Evolutionary conservation across 2,329 filamentous ascomycete species (phyloP), one percentile per base, ranked within the genome.

Genomic region (Shiraia sp.): DNA sequence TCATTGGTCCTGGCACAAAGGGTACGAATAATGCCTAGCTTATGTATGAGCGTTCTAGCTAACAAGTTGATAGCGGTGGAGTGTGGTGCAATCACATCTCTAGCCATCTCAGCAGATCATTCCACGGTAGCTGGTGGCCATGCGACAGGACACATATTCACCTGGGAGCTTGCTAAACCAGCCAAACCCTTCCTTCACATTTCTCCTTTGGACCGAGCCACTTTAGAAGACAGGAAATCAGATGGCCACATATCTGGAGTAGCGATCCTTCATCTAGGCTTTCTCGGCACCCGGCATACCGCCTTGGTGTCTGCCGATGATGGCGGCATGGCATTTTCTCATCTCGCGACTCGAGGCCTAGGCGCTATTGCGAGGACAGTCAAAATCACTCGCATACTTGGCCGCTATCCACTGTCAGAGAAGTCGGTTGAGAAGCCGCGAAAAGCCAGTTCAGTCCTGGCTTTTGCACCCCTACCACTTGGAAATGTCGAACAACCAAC

Each of bases 241-340:
- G 91, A 97, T 73, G 92, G 93, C 1, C 93, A 99, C 72, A 73
- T 93, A 14, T 79, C 83, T 5, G 87, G 86, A 46, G 83, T 85
- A 23, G 80, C 88, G 3, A 82, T 99, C 31, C 83, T 93, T 6
- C 91, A 99, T 68, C 72, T 99, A n/a, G 93, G 92, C 0, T 99
- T 99, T 64, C 76, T 99, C 5, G 93, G 92, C 6, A 96, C 89
- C 3, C 81, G 95, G 45, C 91, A 93, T 59, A 99, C 93, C 10
- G 93, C 95, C 3, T 77, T 99, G 4, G 91, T 97, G 9, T 99
- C 93, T 3, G 93, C 93, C 2, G 91, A 99, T 69, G 88, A 95
- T 59, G 83, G 83, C 34, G 93, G 95, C 14, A 99, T 99, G 95
- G 92, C 93, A 0, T 99, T 99, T 68, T 96, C 93, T 3, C 95